These are phyloP conservation scores for Backusella morwellensis DNA, from an alignment of 192 early-diverging fungal species.

Conservation along the genomic window DNA sequence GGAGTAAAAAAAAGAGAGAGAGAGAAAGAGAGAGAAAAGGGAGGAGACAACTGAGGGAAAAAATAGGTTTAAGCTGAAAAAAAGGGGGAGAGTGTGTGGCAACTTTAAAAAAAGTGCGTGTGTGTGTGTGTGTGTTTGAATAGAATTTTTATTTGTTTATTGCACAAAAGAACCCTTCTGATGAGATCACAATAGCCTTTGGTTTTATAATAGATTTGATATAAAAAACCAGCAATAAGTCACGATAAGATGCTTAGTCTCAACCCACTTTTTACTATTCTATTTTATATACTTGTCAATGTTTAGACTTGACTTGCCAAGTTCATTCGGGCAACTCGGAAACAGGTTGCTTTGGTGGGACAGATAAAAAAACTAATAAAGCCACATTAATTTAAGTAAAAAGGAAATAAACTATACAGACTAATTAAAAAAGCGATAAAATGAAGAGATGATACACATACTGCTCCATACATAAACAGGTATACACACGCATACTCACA, in stretches of 20 bases:
- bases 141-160: constrained; percentile 10
- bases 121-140: constrained; percentile 11
- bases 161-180: constrained; percentile 17
- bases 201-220: neutral
- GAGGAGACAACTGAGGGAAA: neutral
- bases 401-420: neutral
- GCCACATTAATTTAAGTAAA: constrained; percentile 9
- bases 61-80: neutral
- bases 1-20: neutral
- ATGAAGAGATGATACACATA: neutral
- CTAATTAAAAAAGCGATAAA: neutral
- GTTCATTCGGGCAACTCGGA: neutral
- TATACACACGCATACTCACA: neutral
- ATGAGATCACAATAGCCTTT: constrained; percentile 14
- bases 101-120: neutral
- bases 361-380: constrained; percentile 4
- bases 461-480: neutral
- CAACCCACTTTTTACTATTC: neutral
- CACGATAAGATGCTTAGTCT: neutral
- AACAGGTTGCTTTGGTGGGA: neutral
- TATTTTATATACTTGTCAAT: constrained; percentile 4
- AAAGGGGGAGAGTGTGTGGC: neutral
- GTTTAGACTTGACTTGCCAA: neutral
- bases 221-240: neutral
- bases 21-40: neutral